Evolutionary conservation across 2,329 filamentous ascomycete species (phyloP).

Genomic region (Emergomyces africanus): DNA sequence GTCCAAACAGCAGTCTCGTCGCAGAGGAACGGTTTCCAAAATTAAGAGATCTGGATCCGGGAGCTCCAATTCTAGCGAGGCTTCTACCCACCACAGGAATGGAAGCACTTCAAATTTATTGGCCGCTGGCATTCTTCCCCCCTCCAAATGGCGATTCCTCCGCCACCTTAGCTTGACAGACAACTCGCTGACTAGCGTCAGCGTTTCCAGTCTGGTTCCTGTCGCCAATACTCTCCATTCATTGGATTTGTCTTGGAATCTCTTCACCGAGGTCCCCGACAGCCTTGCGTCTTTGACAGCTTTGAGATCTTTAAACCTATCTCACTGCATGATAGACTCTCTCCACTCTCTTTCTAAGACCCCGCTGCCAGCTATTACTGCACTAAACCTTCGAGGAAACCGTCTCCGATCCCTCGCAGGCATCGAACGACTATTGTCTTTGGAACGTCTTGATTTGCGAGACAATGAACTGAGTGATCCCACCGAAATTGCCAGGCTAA

Average conservation of each 20-base stretch:
- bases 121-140: slow-evolving; percentile 56
- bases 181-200: slow-evolving; percentile 74
- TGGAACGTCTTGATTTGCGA: slow-evolving; percentile 81
- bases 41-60: slow-evolving; percentile 79
- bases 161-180: slow-evolving; percentile 85
- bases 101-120: slow-evolving; percentile 71
- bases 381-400: slow-evolving; percentile 82
- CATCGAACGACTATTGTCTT: slow-evolving; percentile 72
- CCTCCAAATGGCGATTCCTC: slow-evolving; percentile 89
- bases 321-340: slow-evolving; percentile 95
- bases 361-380: slow-evolving; percentile 84
- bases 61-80: slow-evolving; percentile 71
- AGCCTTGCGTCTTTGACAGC: slow-evolving; percentile 74
- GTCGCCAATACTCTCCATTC: slow-evolving; percentile 82
- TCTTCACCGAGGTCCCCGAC: slow-evolving; percentile 90
- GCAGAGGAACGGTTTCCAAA: slow-evolving; percentile 55
- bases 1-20: slow-evolving; percentile 58
- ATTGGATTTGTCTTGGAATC: slow-evolving; percentile 80
- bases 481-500: slow-evolving; percentile 76
- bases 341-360: slow-evolving; percentile 75
- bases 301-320: slow-evolving; percentile 83
- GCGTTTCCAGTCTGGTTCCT: slow-evolving; percentile 61
- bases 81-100: slow-evolving; percentile 37
- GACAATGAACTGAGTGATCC: slow-evolving; percentile 90
- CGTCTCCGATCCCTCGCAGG: slow-evolving; percentile 77